Evolutionary conservation across 257 asterid species (phyloP).

Genomic region (Leptodermis oblonga): DNA sequence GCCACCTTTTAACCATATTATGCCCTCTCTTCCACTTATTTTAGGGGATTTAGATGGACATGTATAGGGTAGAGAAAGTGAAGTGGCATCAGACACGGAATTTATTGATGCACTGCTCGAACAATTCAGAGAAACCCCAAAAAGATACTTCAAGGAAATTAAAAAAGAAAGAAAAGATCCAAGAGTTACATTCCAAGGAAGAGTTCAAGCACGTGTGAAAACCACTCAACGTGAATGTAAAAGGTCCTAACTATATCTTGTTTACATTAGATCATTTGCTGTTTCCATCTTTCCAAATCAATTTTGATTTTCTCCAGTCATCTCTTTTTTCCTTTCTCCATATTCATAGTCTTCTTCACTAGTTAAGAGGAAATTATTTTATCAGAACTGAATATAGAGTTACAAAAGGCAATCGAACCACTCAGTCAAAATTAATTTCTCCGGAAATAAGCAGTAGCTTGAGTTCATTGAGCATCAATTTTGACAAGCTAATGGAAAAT

Average conservation of each 20-base stretch:
- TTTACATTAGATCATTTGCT: not conserved
- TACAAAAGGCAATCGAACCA: not conserved
- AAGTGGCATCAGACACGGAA: not conserved
- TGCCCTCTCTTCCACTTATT: not conserved
- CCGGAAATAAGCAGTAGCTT: not conserved
- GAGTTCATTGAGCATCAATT: not conserved
- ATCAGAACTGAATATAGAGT: not conserved
- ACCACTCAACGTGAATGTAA: not conserved
- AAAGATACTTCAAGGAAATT: not conserved
- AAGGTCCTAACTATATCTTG: not conserved
- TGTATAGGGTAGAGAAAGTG: not conserved
- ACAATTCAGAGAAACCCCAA: no score
- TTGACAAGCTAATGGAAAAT: not conserved
- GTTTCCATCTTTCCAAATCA: not conserved
- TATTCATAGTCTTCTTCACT: not conserved
- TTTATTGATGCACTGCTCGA: not conserved
- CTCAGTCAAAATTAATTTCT: not conserved
- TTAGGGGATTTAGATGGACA: not conserved
- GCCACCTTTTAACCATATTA: not conserved
- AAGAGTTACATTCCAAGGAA: not conserved
- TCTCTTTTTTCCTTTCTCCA: not conserved
- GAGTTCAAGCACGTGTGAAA: not conserved
- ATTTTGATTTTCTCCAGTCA: not conserved
- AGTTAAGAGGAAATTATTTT: not conserved
- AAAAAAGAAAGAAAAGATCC: not conserved